Percentiles rank a stretch among this genome's conserved stretches.
Conservation (phyloP, 2,329 filamentous ascomycete species). For the Xylogone sp. region DNA sequence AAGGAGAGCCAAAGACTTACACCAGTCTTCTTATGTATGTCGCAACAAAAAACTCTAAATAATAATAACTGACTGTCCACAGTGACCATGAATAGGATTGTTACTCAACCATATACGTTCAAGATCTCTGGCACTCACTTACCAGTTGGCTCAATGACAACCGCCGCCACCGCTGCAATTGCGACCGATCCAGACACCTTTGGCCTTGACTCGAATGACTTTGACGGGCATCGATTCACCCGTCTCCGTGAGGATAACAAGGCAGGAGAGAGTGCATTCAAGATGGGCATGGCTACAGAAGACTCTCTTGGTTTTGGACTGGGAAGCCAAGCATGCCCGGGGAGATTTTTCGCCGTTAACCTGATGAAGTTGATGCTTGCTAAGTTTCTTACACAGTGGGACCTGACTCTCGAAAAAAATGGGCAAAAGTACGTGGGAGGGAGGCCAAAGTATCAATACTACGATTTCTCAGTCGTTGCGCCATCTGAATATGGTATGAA, state of each 20-base stretch:
- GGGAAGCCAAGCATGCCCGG: conserved; percentile 37
- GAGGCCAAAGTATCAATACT: conserved; percentile 1
- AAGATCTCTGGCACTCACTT: not conserved
- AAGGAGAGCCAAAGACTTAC: conserved; percentile 34
- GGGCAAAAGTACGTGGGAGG: not conserved
- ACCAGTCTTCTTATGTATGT: conserved; percentile 2
- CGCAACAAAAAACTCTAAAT: not conserved
- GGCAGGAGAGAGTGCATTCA: not conserved
- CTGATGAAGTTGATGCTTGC: conserved; percentile 29
- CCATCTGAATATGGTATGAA: not conserved
- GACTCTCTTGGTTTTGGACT: conserved; percentile 28
- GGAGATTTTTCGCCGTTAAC: conserved; percentile 33
- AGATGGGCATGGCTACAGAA: not conserved
- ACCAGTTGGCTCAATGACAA: not conserved
- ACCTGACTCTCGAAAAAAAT: not conserved
- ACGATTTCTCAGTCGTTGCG: not conserved
- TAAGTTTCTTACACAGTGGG: conserved; percentile 6
- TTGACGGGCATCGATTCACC: not conserved
- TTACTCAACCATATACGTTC: not conserved
- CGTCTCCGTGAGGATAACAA: not conserved
- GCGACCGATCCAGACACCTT: conserved; percentile 1
- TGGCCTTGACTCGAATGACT: not conserved
- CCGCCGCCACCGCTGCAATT: conserved; percentile 1
- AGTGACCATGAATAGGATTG: conserved; percentile 1
- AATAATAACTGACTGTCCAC: not conserved